Percentiles rank a stretch among this genome's conserved stretches.
phyloP scores from a whole-genome alignment of 148 eudicot genomes.

The Polygonum aviculare region DNA sequence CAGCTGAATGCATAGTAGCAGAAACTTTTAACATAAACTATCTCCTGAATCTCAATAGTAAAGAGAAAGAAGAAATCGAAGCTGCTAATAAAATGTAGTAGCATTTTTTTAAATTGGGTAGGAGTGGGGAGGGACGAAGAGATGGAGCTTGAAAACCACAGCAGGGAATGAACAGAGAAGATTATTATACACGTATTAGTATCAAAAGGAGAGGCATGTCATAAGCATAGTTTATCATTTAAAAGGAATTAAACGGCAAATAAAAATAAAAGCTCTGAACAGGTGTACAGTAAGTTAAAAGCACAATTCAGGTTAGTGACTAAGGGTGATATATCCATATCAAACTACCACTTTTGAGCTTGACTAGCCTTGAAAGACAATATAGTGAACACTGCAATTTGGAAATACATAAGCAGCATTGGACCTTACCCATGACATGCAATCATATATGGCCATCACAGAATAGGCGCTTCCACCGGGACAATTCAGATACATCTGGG shows the following conservation, averaged over 20 bases:
- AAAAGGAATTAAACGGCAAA: background rate
- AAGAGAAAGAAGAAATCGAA: background rate
- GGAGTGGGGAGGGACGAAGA: background rate
- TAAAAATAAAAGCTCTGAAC: background rate
- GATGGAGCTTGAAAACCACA: background rate
- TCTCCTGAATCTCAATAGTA: background rate
- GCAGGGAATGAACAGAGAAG: too few species aligned
- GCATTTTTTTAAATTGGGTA: background rate
- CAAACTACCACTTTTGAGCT: background rate
- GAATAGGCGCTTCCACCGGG: slow-evolving; percentile 94
- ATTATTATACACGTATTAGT: background rate
- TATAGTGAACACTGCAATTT: background rate
- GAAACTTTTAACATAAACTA: background rate
- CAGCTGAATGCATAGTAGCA: background rate
- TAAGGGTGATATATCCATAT: background rate
- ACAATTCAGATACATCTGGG: slow-evolving; percentile 73
- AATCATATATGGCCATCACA: slow-evolving; percentile 81
- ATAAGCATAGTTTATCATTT: background rate
- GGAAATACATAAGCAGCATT: background rate
- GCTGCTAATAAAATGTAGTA: background rate
- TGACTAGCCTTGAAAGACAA: background rate
- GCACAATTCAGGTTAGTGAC: background rate
- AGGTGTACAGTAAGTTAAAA: background rate
- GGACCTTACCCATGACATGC: slow-evolving; percentile 96
- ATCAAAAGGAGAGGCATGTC: background rate